Base-by-base conservation (phyloP, 2,329 filamentous ascomycete genomes). In the Penicillium olsonii region DNA sequence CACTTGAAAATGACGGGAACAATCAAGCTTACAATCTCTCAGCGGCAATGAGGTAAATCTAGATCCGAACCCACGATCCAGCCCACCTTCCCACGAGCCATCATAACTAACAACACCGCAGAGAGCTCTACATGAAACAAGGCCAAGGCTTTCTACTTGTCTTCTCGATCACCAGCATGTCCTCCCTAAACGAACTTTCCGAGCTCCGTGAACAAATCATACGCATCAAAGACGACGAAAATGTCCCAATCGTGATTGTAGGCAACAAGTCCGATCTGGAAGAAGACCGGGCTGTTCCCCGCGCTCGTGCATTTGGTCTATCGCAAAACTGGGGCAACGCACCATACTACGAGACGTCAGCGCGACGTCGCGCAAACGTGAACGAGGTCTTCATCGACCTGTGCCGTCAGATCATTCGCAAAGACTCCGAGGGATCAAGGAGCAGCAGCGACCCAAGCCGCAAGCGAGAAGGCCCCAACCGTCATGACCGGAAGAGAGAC, bases 241-340 rank as follows among this genome's bases (percentile, higher is more conserved):
- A 85, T 54, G 84, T 92, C 4, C 89, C 89, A 18, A 88, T 96
- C 67, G 90, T 96, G 42, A 89, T 96, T 54, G 90, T 95, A 39
- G 90, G 90, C 55, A 96, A 95, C 78, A 95, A 95, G 73, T 88
- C 87, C 52, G 90, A 96, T 65, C 79, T 96, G 37, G 90, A 94
- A 71, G 90, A 95, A 67, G 88, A 92, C 68, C 84, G 90, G 24
- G 83, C 82, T 17, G 88, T 96, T 8, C 84, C 87, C 11, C 83
- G 90, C 43, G 86, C 87, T 54, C 85, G 85, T 61, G 91, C 89
- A 5, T 95, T 95, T 66, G 82, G 87, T 26, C 82, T 95, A 55
- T 91, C 88, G n/a, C 89, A 94, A 66, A 82, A 82, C 64, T 96
- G 91, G 91, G 87, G 87, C 17, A 85, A 85, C 61, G 88, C 88